Base-by-base conservation (phyloP, 352 stramenopile species). In the Globisporangium irregulare region DNA sequence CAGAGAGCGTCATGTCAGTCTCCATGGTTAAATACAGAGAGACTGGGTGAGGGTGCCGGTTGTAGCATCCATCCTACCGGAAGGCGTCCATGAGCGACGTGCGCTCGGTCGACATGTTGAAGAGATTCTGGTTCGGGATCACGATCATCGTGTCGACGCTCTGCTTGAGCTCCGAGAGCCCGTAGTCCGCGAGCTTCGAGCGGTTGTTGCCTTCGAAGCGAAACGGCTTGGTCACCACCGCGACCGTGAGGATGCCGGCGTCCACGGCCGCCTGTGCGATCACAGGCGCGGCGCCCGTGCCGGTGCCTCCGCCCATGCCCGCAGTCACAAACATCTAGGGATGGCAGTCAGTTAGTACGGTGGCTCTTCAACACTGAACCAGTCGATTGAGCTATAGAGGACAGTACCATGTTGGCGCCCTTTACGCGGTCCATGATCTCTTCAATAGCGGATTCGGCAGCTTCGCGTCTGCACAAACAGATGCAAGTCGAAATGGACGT, bases 41-140 rank as follows among this genome's bases (percentile, higher is more conserved):
- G 43, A 50, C 15, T 12, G 43, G 18, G 18, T 24, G 18, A 22
- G 43, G 1, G 3, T 9, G 43, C 43, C 3, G 18, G 41, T 50
- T 8, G 41, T n/a, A 20, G 4, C 18, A 51, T 51, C 18, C 14
- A 24, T 14, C 72, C 22, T 54, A 93, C 87, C 84, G 75, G 73
- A 95, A 95, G 29, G 87, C 87, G 65, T 95, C 87, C 84, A 95
- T 94, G 66, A 94, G 80, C 41, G 86, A 95, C 24, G 90, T 97
- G 57, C 84, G 79, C 53, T 93, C 86, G 60, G 81, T 94, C 34
- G 87, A 94, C 78, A 97, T 93, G 70, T 91, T 93, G 75, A 95
- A 95, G 56, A 95, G 61, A 76, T 95, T 95, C 71, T 95, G 87
- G 78, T 95, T 95, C 50, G 87, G 87, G 61, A 95, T 95, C 36